Evolutionary conservation across 805 yeast genomes (phyloP).

Genomic region (Candida taoyuanica): DNA sequence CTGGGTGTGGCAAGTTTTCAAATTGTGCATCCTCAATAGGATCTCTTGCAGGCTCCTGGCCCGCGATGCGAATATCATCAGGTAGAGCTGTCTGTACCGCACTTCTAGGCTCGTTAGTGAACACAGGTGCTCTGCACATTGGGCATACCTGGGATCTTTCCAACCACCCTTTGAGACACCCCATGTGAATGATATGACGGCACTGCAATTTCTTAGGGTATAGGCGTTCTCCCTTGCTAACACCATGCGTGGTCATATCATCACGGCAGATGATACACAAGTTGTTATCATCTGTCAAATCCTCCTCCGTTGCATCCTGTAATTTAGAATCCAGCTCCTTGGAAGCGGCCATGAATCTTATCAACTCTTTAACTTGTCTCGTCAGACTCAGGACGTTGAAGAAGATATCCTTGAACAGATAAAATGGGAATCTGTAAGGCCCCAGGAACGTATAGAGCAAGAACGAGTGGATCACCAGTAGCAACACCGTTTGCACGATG

Average conservation of each 20-base stretch:
- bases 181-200: conserved; percentile 84
- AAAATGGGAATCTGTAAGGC: conserved; percentile 41
- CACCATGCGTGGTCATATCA: conserved; percentile 56
- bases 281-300: conserved; percentile 54
- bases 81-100: conserved; percentile 3
- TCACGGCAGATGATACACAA: conserved; percentile 90
- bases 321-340: conserved; percentile 62
- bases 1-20: conserved; percentile 2
- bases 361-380: conserved; percentile 34
- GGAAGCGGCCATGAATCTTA: conserved; percentile 40
- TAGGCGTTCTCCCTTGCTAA: conserved; percentile 35
- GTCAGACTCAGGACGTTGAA: conserved; percentile 30
- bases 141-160: conserved; percentile 94
- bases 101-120: conserved; percentile 26
- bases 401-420: conserved; percentile 46
- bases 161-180: conserved; percentile 90
- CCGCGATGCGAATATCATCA: no score
- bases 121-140: conserved; percentile 73
- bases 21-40: neutral
- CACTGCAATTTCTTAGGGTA: conserved; percentile 76
- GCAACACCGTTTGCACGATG: conserved; percentile 43
- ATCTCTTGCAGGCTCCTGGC: conserved; percentile 6
- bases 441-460: conserved; percentile 42
- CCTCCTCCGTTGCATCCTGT: conserved; percentile 53
- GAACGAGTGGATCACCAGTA: conserved; percentile 41